Evolutionary conservation across 495 filamentous ascomycete genomes (phyloP).

Genomic region (Chlorociboria aeruginascens): DNA sequence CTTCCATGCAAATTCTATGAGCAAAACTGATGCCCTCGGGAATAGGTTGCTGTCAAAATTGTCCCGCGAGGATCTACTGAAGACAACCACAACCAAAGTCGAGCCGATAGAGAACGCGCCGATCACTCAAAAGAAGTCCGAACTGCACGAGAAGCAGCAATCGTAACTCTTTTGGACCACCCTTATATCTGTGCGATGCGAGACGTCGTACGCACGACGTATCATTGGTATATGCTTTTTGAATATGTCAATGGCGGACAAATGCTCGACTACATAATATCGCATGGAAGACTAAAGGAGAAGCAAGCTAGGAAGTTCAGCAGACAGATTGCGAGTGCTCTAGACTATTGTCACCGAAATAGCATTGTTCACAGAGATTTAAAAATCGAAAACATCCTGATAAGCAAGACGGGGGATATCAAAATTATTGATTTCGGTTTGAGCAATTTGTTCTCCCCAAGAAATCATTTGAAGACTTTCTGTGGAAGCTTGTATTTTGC

Average conservation of each 20-base stretch:
- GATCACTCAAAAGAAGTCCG: conserved; percentile 95
- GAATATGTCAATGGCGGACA: conserved; percentile 99
- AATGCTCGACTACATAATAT: conserved; percentile 99
- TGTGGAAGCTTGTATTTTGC: conserved; percentile 98
- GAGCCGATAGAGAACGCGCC: conserved; percentile 71
- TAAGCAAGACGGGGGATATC: conserved; percentile 98
- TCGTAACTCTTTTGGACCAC: conserved; percentile 88
- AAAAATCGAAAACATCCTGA: conserved; percentile 99
- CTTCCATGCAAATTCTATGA: not conserved
- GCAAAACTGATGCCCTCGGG: not conserved
- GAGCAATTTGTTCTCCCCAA: conserved; percentile 90
- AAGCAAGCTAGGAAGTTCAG: conserved; percentile 98
- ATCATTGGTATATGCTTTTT: conserved; percentile 99
- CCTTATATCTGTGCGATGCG: conserved; percentile 96
- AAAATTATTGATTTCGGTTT: conserved; percentile 99
- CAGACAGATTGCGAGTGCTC: conserved; percentile 92
- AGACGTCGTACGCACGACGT: conserved; percentile 87
- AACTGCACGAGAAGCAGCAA: conserved; percentile 91
- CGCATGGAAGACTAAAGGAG: conserved; percentile 92
- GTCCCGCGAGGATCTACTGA: conserved; percentile 81
- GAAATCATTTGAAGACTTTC: conserved; percentile 85
- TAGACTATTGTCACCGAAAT: conserved; percentile 98
- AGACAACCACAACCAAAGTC: conserved; percentile 56
- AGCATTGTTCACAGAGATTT: conserved; percentile 96
- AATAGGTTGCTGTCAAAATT: conserved; percentile 90